Conservation (phyloP, 345 rosid genomes). For the Melastoma malabathricum region DNA sequence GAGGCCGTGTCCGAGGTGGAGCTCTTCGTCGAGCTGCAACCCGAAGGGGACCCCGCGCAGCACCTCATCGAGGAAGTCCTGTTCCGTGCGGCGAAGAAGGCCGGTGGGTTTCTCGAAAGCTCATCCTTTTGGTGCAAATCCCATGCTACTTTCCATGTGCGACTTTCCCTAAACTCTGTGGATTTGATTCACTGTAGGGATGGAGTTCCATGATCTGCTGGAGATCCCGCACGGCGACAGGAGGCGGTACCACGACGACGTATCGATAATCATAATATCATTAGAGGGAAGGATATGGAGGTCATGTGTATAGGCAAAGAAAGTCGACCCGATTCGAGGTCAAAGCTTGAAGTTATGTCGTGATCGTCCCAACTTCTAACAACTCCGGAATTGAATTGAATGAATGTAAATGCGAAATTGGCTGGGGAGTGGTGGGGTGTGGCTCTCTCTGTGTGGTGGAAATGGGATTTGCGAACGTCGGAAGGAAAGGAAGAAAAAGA, state of each 20-base stretch:
- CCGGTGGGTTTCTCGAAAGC: constrained; percentile 33
- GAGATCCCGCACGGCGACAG: constrained; percentile 93
- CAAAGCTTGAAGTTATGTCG: too few relatives aligned
- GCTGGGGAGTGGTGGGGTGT: too few relatives aligned
- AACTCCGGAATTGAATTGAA: too few relatives aligned
- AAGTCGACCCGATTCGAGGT: too few relatives aligned
- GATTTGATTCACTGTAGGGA: constrained; percentile 30
- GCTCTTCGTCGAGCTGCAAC: constrained; percentile 69
- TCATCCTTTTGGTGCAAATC: too few relatives aligned
- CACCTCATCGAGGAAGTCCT: constrained; percentile 82
- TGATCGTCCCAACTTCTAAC: too few relatives aligned
- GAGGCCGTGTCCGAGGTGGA: constrained; percentile 89
- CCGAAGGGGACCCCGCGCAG: constrained; percentile 98
- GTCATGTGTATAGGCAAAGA: constrained; percentile 86
- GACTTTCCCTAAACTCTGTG: not conserved
- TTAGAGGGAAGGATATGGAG: constrained; percentile 96
- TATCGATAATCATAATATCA: constrained; percentile 77
- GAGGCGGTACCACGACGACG: constrained; percentile 82
- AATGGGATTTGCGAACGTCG: too few relatives aligned
- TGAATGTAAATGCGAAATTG: too few relatives aligned
- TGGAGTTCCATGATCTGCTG: constrained; percentile 76
- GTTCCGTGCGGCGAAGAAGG: constrained; percentile 94
- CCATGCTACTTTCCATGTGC: too few relatives aligned
- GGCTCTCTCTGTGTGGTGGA: too few relatives aligned
- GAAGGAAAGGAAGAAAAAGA: too few relatives aligned